Evolutionary conservation across 1,284 basidiomycete species (phyloP), one percentile per base, ranked within the genome.

Genomic region (Leccinum insolens): DNA sequence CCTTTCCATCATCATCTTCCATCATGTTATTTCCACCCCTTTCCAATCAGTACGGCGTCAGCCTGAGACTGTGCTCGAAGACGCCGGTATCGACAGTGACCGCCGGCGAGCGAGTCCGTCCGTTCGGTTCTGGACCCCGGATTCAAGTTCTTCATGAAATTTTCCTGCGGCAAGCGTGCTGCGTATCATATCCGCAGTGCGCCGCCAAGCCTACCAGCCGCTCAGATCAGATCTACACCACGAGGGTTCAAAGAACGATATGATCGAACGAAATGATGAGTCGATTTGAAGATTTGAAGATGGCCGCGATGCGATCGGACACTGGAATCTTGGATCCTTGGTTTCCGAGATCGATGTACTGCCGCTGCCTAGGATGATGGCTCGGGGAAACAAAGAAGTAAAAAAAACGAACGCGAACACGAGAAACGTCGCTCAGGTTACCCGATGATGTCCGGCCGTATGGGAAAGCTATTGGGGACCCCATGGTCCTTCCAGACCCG

Each of bases 81-180:
- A 7, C 39, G 69, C 44, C 9, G 67, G 52, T 49, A 7, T 25
- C 22, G 37, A 58, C 22, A 57, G 57, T 61, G 55, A 20, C 60
- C 37, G 11, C 15, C 15, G 3, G 44, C 28, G 17, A 11, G 1
- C 7, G 55, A 9, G 22, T 22, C 8, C 5, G 39, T 41, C 62
- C 25, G 34, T 62, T 52, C 49, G 49, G 20, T 15, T 8, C 20
- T 34, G 68, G 22, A 68, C 49, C 20, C 44, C 2, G 63, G 44
- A 11, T 46, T 67, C 49, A 52, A 52, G 49, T 12, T 52, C 49
- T 55, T 20, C 44, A 61, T 12, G 15, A 67, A 52, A 67, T 31
- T 52, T 0, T 3, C 6, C 20, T 52, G 46, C 46, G 46, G 46
- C 6, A 12, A 20, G 37, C 12, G 37, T 39, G 14, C 37, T 39